A percentile compares a stretch with the other conserved stretches of the same genome.
Evolutionary conservation across 257 asterid species (phyloP).

Genomic region (Rauvolfia tetraphylla): DNA sequence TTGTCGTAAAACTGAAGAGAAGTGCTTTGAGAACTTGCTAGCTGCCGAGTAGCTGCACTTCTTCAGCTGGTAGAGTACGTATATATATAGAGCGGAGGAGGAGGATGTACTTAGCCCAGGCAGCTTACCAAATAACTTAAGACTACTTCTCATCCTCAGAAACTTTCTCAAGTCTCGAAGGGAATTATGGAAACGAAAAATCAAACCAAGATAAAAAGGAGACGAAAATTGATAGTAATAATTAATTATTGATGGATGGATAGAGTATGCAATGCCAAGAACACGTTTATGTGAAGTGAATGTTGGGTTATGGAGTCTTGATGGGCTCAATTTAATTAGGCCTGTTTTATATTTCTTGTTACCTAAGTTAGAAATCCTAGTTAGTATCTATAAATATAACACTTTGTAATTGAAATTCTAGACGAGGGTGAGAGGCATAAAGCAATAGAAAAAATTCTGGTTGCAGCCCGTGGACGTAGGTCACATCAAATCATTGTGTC

Average conservation of each 20-base stretch:
- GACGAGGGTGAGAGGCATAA: no score
- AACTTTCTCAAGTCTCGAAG: background rate
- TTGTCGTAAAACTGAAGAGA: background rate
- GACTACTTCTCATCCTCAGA: background rate
- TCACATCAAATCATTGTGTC: no score
- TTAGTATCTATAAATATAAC: no score
- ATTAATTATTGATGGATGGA: background rate
- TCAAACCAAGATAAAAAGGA: background rate
- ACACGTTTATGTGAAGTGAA: background rate
- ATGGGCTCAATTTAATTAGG: no score
- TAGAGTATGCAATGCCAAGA: background rate
- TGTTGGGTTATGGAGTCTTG: no score
- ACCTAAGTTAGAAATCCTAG: no score
- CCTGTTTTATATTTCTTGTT: no score
- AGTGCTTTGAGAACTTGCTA: background rate
- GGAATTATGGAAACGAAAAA: no score
- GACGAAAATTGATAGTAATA: background rate
- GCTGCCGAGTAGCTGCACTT: background rate
- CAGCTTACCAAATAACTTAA: conserved; percentile 2
- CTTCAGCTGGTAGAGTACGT: no score
- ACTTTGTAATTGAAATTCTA: no score
- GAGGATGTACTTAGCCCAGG: background rate
- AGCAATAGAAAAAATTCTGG: no score
- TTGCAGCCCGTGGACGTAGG: no score
- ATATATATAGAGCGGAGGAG: background rate